phyloP scores from a whole-genome alignment of 805 yeast genomes.

The Hanseniaspora clermontiae region DNA sequence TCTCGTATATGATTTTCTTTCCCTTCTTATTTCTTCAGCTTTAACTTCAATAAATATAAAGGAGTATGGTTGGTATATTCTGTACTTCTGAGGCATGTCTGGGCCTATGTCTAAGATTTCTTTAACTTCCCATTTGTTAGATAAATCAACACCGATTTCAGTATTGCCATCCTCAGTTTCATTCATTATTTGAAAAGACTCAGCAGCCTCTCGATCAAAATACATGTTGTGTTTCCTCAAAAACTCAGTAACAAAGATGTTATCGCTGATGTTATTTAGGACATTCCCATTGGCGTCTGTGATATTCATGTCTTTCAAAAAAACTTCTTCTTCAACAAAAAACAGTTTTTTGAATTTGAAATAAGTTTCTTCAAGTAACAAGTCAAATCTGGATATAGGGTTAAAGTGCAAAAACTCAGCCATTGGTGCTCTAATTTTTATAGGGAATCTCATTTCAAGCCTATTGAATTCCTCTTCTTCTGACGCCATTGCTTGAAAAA shows the following conservation, averaged over 20 bases:
- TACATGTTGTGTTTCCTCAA: slow-evolving; percentile 7
- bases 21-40: slow-evolving; percentile 62
- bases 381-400: slow-evolving; percentile 67
- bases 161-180: neutral
- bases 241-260: slow-evolving; percentile 12
- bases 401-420: slow-evolving; percentile 73
- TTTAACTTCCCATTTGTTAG: slow-evolving; percentile 1
- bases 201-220: neutral
- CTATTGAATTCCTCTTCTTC: slow-evolving; percentile 52
- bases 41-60: slow-evolving; percentile 34
- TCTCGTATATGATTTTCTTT: slow-evolving; percentile 77
- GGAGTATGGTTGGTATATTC: slow-evolving; percentile 10
- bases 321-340: slow-evolving; percentile 82
- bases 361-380: slow-evolving; percentile 78
- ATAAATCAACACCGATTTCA: slow-evolving; percentile 10
- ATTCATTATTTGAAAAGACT: neutral
- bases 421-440: slow-evolving; percentile 84
- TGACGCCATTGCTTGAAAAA: slow-evolving; percentile 71
- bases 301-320: slow-evolving; percentile 32
- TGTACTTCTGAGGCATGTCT: neutral
- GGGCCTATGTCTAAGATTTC: neutral
- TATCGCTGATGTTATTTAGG: slow-evolving; percentile 20
- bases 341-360: slow-evolving; percentile 63
- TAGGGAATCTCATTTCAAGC: slow-evolving; percentile 77
- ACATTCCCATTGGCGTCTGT: neutral